Conservation (phyloP, 2,329 filamentous ascomycete genomes). For the Aspergillus pseudotamarii region DNA sequence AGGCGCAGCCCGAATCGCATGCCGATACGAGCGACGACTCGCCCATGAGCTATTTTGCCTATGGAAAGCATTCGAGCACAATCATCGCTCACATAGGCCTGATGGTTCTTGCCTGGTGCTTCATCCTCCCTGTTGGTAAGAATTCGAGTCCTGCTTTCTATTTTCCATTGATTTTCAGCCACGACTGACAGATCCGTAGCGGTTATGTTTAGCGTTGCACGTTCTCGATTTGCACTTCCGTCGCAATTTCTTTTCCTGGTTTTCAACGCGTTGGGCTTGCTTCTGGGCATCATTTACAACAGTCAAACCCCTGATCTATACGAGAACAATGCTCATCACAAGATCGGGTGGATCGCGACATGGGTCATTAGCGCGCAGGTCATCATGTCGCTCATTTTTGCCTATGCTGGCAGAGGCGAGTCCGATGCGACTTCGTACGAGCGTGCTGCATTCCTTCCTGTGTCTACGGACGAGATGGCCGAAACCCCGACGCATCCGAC, state of each 20-base stretch:
- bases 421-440: constrained; percentile 46
- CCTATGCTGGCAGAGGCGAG: constrained; percentile 56
- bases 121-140: constrained; percentile 73
- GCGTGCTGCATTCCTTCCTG: constrained; percentile 63
- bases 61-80: constrained; percentile 41
- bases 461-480: constrained; percentile 59
- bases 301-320: constrained; percentile 26
- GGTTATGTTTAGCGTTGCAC: constrained; percentile 82
- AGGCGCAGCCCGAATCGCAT: constrained; percentile 20
- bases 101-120: constrained; percentile 72
- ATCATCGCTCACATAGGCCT: constrained; percentile 72
- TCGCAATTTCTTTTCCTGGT: constrained; percentile 24
- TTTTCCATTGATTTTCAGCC: not conserved
- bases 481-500: constrained; percentile 53
- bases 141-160: not conserved
- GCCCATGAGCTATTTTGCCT: constrained; percentile 48
- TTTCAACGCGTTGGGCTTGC: constrained; percentile 23
- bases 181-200: constrained; percentile 51
- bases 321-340: constrained; percentile 26
- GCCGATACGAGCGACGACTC: constrained; percentile 26
- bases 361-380: constrained; percentile 72
- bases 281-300: constrained; percentile 25
- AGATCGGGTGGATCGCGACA: constrained; percentile 69
- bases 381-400: constrained; percentile 66
- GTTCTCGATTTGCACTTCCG: constrained; percentile 74